These are phyloP conservation scores for Eimeria acervulina DNA, from an alignment of 169 alveolate genomes.

Conservation along the genomic window DNA sequence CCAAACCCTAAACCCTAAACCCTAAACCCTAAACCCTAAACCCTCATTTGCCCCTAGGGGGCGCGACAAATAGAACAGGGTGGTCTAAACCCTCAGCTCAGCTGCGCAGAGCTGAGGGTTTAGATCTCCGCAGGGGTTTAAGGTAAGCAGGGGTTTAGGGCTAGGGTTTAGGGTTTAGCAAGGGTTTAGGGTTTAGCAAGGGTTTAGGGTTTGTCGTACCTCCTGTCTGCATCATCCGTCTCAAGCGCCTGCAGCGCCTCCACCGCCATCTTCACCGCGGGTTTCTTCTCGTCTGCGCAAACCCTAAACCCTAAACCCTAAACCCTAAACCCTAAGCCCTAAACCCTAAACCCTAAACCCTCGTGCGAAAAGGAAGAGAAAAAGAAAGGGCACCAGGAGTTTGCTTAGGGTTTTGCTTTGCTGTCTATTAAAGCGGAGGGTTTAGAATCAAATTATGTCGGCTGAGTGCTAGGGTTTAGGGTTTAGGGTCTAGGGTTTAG, in stretches of 20 bases:
- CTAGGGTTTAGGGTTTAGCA: not conserved
- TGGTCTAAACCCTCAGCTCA: no score
- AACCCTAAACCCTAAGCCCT: conserved; percentile 27
- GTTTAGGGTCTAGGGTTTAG: conserved; percentile 31
- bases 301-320: conserved; percentile 59
- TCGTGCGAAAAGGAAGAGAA: not conserved
- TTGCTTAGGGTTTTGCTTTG: not conserved
- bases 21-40: conserved; percentile 36
- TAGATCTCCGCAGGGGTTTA: not conserved
- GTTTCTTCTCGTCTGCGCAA: conserved; percentile 11
- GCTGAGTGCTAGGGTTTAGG: not conserved
- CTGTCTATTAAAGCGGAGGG: not conserved
- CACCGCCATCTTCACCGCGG: conserved; percentile 25
- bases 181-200: no score
- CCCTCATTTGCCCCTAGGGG: no score
- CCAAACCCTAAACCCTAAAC: conserved; percentile 27
- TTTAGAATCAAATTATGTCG: not conserved
- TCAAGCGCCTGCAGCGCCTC: conserved; percentile 12
- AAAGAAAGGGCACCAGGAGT: not conserved
- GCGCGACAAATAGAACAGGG: no score
- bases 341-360: conserved; percentile 19
- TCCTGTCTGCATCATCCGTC: not conserved
- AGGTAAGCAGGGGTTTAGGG: no score
- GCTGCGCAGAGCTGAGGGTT: no score
- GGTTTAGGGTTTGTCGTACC: not conserved